These are phyloP conservation scores for Dictyostelium gargantuum DNA, from an alignment of 208 protist genomes.

Conservation along the genomic window DNA sequence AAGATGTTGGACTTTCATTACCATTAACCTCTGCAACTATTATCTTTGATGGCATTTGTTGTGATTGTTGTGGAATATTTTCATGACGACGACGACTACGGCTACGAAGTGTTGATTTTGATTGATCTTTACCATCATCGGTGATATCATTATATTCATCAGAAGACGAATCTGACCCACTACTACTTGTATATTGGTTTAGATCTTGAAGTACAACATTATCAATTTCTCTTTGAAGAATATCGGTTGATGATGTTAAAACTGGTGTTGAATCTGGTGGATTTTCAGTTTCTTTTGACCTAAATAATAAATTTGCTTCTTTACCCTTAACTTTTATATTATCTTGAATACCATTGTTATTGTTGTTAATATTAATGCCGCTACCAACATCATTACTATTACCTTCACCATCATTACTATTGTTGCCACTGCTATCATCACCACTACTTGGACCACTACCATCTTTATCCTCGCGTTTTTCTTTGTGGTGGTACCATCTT, in stretches of 20 bases:
- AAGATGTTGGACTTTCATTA: neutral
- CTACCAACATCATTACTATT: neutral
- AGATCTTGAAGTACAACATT: neutral
- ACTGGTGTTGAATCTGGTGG: neutral
- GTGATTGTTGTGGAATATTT: no score
- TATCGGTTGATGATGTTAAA: no score
- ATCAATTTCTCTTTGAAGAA: neutral
- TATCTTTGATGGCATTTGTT: neutral
- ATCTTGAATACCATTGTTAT: neutral
- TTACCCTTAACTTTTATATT: neutral
- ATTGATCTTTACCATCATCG: no score
- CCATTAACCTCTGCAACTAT: neutral
- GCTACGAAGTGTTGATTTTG: neutral
- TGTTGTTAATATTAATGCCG: neutral
- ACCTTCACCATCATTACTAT: neutral
- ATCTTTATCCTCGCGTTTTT: neutral
- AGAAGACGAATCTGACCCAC: neutral
- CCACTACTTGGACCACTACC: neutral
- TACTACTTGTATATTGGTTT: neutral
- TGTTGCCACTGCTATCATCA: neutral
- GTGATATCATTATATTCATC: neutral
- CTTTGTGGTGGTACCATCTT: neutral
- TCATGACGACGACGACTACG: no score
- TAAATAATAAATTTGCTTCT: slow-evolving; percentile 5
- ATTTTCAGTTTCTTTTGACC: neutral